Base-by-base conservation (phyloP, 164 flowering plant species). In the Nelumbo lutea region DNA sequence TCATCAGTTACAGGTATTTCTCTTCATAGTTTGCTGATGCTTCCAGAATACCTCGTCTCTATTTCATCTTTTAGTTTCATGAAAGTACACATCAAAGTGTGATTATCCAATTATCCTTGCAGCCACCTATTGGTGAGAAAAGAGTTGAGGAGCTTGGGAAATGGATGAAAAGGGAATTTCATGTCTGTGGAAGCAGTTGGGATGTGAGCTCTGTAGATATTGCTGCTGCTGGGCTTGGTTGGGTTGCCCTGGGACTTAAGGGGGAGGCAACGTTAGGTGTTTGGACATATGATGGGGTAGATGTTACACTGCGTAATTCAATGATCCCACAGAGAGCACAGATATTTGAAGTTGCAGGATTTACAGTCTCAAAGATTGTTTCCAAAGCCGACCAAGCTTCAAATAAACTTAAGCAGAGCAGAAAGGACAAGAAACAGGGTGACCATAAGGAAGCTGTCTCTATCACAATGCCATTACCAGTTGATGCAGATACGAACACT, bases 201-300 rank as follows among this genome's bases (percentile, higher is more conserved):
- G 91, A 90, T 66, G 79, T 83, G 56, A 90, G 88, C 76, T 90
- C 86, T 57, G 85, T 85, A 15, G 98, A 95, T 71, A 77, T 90
- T 74, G 92, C 98, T 65, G 94, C 85, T 72, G 81, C 94, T 70
- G 97, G 97, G 66, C 85, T 95, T 42, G 97, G 98, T 68, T 95
- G 98, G 98, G 90, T 90, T 83, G 87, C 91, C 43, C 67, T 95
- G 73, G 94, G 96, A 61, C 87, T 95, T 11, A 92, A 87, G 78
- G 98, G 98, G 61, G 93, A 92, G 69, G 98, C 94, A 27, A 58
- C 52, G 5, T 70, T 95, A 45, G 85, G 92, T 59, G 93, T 85
- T 69, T 92, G 98, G 98, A 88, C 94, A 0, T 95, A 95, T 46
- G 97, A 92, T 50, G 96, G 97, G 59, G 80, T 95, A 14, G 93